Percentiles rank a stretch among this genome's conserved stretches.
Evolutionary conservation across 495 filamentous ascomycete genomes (phyloP).

Genomic region (Chaetomium cochliodes): DNA sequence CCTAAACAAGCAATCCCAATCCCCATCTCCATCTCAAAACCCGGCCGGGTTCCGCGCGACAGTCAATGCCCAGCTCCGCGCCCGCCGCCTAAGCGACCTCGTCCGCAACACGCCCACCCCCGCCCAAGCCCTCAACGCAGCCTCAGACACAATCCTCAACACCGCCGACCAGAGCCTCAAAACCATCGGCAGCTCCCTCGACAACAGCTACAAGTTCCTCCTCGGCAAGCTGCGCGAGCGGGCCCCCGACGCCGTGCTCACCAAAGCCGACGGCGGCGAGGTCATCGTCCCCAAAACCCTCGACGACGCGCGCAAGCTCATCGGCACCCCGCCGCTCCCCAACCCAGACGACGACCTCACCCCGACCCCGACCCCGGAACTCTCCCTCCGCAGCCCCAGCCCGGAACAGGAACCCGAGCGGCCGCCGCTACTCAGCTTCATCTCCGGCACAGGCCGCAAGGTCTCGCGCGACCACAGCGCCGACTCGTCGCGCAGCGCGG

Average conservation of each 20-base stretch:
- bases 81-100: conserved; percentile 74
- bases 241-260: conserved; percentile 42
- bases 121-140: conserved; percentile 72
- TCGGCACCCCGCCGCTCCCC: conserved; percentile 62
- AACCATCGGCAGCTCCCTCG: conserved; percentile 81
- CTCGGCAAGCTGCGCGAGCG: conserved; percentile 83
- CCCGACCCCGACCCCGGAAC: background rate
- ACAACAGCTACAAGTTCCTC: conserved; percentile 89
- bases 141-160: conserved; percentile 76
- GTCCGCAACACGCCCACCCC: conserved; percentile 62
- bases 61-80: conserved; percentile 43
- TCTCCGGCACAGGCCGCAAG: conserved; percentile 55
- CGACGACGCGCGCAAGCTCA: conserved; percentile 85
- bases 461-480: conserved; percentile 67
- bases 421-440: conserved; percentile 53
- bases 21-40: conserved; percentile 21
- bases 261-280: conserved; percentile 28
- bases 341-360: conserved; percentile 50
- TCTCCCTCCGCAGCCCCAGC: conserved; percentile 41
- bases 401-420: conserved; percentile 39
- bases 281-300: conserved; percentile 77
- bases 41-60: conserved; percentile 40
- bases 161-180: conserved; percentile 90
- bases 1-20: conserved; percentile 38
- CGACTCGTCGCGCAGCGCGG: conserved; percentile 64